Evolutionary conservation across 2,329 filamentous ascomycete genomes (phyloP), one percentile per base, ranked within the genome.

Genomic region (Parastagonospora nodorum): DNA sequence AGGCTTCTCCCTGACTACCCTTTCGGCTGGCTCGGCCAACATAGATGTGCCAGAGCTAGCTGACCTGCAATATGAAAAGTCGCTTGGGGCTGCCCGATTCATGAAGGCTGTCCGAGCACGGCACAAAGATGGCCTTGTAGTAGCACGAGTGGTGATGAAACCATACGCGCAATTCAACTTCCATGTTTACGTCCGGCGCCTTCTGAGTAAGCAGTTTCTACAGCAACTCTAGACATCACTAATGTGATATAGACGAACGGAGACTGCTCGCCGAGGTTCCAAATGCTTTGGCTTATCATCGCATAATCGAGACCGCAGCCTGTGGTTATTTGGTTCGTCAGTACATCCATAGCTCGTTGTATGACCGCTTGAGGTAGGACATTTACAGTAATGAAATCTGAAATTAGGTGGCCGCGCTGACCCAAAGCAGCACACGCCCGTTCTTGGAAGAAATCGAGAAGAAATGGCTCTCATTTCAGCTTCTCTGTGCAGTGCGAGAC

Each of bases 361-460:
- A 99, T 77, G 94, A 99, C 77, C 89, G 94, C 46, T 86, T 99
- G 74, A 85, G 80, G 80, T 82, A 73, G 50, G 61, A 24, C 19
- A 5, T 24, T 24, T 3, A 24, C 19, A 24, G 19, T 5, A 24
- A 24, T 24, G 19, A 32, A 3, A 8, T 35, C 5, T 10, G 11
- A n/a, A 32, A 29, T 30, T 12, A 35, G 2, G 8, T 42, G 15
- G 14, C 7, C 8, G 31, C 9, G 2, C 69, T 76, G 51, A 76
- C 58, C 10, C 29, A 24, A 16, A 29, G 12, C 51, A 96, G 94
- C 75, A 99, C 94, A 8, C 86, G 95, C 7, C 95, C 94, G 0
- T 99, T 99, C 64, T 80, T 97, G 8, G 95, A 99, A 74, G 90
- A 96, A 60, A 94, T 99, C 59, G 94, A 99, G 75, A 97, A 97